Base-by-base conservation (phyloP, 2,329 filamentous ascomycete genomes). In the Esteya vermicola region DNA sequence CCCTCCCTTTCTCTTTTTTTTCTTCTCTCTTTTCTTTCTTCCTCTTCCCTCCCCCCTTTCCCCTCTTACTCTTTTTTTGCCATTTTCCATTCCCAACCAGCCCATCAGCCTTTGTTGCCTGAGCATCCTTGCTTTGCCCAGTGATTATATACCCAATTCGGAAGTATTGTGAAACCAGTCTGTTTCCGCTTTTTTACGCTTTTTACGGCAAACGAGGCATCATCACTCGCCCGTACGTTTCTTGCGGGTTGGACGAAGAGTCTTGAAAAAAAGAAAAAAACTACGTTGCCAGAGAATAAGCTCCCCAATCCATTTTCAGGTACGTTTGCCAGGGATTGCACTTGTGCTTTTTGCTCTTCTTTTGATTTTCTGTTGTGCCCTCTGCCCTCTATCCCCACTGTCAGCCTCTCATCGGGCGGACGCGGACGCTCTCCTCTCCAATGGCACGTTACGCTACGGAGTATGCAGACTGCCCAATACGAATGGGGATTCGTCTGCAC, bases 121-220 rank as follows among this genome's bases (percentile, higher is more conserved):
- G 39, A 44, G 42, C 48, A 41, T 46, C 45, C n/a, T n/a, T 48
- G 48, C 45, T 45, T 43, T 45, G 41, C 45, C 41, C 43, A 42
- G 41, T 44, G 35, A 41, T 40, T 45, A 39, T 44, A 47, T 47
- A 48, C 47, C 47, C 47, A 43, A 48, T 48, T 38, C 40, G 46
- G 45, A 47, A 48, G 42, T 36, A 35, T 44, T 36, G 44, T 45
- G 44, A 43, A 32, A 43, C 36, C 39, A 21, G 19, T 40, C 26
- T n/a, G 20, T 22, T 31, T 31, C 27, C 30, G 30, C 34, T 28
- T 36, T 36, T 30, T 23, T 27, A n/a, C n/a, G n/a, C n/a, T n/a
- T n/a, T n/a, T n/a, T n/a, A n/a, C n/a, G n/a, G n/a, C n/a, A n/a
- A n/a, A n/a, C n/a, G n/a, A n/a, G n/a, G n/a, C n/a, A n/a, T n/a